Evolutionary conservation across 371 early-diverging fungal species (phyloP), one percentile per base, ranked within the genome.

Genomic region (Lichtheimia hyalospora): DNA sequence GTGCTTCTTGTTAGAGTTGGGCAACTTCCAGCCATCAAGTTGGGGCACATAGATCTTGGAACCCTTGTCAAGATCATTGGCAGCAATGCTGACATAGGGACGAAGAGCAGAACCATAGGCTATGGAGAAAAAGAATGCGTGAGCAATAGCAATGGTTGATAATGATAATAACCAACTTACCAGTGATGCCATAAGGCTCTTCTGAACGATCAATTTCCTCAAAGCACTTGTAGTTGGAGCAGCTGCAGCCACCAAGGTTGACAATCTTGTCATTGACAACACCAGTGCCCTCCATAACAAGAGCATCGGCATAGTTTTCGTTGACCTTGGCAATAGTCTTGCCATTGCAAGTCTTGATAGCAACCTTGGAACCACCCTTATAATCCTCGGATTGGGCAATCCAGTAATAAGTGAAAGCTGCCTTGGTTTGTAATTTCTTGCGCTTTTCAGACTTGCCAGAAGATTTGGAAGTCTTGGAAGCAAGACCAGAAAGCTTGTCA

Each of bases 341-440:
- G 48, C 75, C 75, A 41, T 64, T 27, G 54, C 79, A 79, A 28
- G 79, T 75, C 62, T 68, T 73, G 67, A 79, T 58, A n/a, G 66
- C 57, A 14, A 75, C 67, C 39, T 44, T 52, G 54, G 68, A 66
- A 12, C 75, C 71, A 4, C 54, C 57, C 27, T 62, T 58, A 56
- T 75, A 75, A 23, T 73, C 71, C 14, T 67, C 60, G 18, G 67
- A 67, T 25, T 66, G 64, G 55, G 79, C 79, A 58, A 75, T 79
- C 79, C 79, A 79, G 68, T 79, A 79, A 52, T 79, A 79, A n/a
- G 79, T 79, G 51, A 79, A 71, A 4, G 66, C 79, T 40, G 71
- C 59, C 14, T 49, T 39, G 39, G 62, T 62, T 61, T 79, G 79
- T 41, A 79, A 52, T 51, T 67, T 55, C 67, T 71, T 75, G 25